Evolutionary conservation across 2,329 filamentous ascomycete genomes (phyloP).

Genomic region (Chaetomium strumarium): DNA sequence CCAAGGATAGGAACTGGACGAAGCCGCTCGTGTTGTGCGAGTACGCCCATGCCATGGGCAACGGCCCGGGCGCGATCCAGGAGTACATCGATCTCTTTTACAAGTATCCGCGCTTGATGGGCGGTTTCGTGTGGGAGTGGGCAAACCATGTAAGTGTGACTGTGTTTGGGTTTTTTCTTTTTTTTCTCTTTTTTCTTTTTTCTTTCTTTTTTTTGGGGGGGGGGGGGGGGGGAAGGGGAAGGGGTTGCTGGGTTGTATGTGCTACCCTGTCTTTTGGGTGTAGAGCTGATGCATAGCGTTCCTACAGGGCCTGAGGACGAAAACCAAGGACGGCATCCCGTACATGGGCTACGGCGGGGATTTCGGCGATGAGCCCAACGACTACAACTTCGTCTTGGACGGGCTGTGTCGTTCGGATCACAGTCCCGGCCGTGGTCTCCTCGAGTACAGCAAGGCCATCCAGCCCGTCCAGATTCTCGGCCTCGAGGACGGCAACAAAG

Average conservation of each 20-base stretch:
- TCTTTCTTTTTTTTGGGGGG: no score
- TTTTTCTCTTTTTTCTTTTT: no score
- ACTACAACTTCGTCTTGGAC: constrained; percentile 49
- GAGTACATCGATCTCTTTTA: constrained; percentile 60
- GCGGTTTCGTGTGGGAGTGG: constrained; percentile 59
- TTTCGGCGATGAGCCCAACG: constrained; percentile 52
- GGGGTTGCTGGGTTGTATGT: no score
- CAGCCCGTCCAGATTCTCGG: constrained; percentile 50
- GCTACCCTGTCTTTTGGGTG: neutral
- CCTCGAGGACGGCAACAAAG: constrained; percentile 33
- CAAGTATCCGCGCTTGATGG: constrained; percentile 51
- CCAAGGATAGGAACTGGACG: constrained; percentile 30
- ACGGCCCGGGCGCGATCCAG: constrained; percentile 58
- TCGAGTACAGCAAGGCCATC: constrained; percentile 53
- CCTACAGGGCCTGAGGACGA: constrained; percentile 36
- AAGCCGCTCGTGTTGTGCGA: constrained; percentile 51
- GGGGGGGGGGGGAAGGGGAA: no score
- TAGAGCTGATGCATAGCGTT: neutral
- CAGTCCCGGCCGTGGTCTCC: constrained; percentile 44
- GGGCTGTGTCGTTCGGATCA: constrained; percentile 44
- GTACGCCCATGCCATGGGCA: constrained; percentile 57
- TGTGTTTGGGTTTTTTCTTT: no score
- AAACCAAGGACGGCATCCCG: constrained; percentile 35
- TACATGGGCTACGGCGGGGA: constrained; percentile 52
- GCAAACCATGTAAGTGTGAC: constrained; percentile 47